These are phyloP conservation scores for Pichia sp. DNA, from an alignment of 1,139 yeast genomes.

Conservation along the genomic window DNA sequence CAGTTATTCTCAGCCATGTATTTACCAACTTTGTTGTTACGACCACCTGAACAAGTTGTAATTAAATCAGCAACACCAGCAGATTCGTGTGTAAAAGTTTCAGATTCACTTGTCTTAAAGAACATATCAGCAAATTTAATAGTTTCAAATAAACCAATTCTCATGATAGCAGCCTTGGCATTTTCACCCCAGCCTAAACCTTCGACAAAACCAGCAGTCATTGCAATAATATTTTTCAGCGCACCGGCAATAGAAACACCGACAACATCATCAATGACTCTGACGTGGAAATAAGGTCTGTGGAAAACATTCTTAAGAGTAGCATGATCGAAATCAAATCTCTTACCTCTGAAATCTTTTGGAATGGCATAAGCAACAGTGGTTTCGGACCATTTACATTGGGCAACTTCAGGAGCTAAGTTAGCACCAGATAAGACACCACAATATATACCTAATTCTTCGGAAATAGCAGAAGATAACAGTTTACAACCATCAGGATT, in stretches of 20 bases:
- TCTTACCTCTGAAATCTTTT: slow-evolving; percentile 60
- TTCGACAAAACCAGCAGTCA: slow-evolving; percentile 91
- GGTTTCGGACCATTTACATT: slow-evolving; percentile 90
- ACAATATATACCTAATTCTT: slow-evolving; percentile 75
- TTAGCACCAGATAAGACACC: slow-evolving; percentile 96
- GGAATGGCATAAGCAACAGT: slow-evolving; percentile 84
- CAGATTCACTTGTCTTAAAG: slow-evolving; percentile 62
- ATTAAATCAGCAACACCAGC: slow-evolving; percentile 97
- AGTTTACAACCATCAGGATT: slow-evolving; percentile 72
- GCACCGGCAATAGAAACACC: slow-evolving; percentile 96
- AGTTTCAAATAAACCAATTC: slow-evolving; percentile 86
- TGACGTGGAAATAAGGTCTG: slow-evolving; percentile 92
- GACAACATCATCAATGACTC: slow-evolving; percentile 81
- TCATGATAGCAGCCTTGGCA: slow-evolving; percentile 92
- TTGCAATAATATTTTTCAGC: slow-evolving; percentile 85
- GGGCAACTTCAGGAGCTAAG: slow-evolving; percentile 91
- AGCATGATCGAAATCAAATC: slow-evolving; percentile 63
- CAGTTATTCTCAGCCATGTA: slow-evolving; percentile 68
- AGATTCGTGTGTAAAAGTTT: slow-evolving; percentile 82
- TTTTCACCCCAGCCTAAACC: slow-evolving; percentile 98
- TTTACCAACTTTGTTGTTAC: slow-evolving; percentile 85
- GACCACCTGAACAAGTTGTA: slow-evolving; percentile 94
- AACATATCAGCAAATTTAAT: slow-evolving; percentile 72
- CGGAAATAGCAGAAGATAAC: slow-evolving; percentile 66
- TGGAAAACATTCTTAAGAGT: slow-evolving; percentile 76